These are phyloP conservation scores for Petunia axillaris DNA, from an alignment of 257 asterid species.

Conservation along the genomic window DNA sequence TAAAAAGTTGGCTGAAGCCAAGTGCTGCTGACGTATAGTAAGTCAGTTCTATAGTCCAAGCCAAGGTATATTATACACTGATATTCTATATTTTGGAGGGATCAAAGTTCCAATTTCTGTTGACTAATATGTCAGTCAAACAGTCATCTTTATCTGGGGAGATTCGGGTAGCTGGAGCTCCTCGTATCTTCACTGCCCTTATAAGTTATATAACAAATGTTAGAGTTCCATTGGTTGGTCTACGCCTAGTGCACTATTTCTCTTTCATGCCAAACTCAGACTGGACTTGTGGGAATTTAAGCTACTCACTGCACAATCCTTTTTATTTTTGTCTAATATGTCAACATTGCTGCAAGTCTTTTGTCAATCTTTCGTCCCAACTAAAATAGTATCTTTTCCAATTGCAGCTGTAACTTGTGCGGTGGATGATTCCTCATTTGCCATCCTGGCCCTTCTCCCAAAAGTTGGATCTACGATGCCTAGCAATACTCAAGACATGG, in stretches of 20 bases:
- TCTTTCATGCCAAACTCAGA: neutral
- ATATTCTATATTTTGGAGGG: neutral
- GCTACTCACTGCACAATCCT: neutral
- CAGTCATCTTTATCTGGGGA: neutral
- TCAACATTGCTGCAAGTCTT: neutral
- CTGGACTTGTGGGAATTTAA: conserved; percentile 12
- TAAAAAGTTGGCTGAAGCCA: neutral
- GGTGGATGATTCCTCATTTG: conserved; percentile 58
- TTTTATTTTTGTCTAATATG: neutral
- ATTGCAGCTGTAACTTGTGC: conserved; percentile 78
- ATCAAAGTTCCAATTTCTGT: neutral
- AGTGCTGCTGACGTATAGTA: conserved; percentile 3
- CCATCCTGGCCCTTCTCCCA: conserved; percentile 68
- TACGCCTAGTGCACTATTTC: neutral
- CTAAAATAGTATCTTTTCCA: conserved; percentile 25
- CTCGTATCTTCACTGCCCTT: neutral
- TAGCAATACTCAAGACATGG: conserved; percentile 36
- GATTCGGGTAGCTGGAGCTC: neutral
- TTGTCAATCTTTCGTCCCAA: neutral
- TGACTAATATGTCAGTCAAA: neutral
- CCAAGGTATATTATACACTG: neutral
- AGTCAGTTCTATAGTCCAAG: neutral
- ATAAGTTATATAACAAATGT: neutral
- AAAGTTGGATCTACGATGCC: conserved; percentile 32
- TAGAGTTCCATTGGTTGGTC: neutral